Conservation (phyloP, 1,284 basidiomycete genomes). For the Boletellus deceptivus region DNA sequence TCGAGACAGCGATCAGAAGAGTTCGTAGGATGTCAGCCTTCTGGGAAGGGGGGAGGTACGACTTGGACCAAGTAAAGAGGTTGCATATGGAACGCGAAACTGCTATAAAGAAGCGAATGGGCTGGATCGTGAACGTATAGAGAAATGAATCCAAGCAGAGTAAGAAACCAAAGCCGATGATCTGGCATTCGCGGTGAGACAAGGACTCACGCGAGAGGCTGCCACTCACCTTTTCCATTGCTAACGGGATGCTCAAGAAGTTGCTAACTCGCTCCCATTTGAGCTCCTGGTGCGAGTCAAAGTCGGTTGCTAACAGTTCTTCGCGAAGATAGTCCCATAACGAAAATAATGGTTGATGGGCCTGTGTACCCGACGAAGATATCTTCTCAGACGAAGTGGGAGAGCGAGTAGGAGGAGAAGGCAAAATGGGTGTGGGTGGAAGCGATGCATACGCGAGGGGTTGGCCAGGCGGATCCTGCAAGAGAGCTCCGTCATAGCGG, state of each 20-base stretch:
- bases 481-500: conserved; percentile 11
- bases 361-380: conserved; percentile 6
- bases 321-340: conserved; percentile 92
- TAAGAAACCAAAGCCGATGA: conserved; percentile 89
- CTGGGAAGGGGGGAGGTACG: conserved; percentile 76
- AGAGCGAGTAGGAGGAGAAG: conserved; percentile 42
- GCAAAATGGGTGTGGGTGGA: conserved; percentile 63
- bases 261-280: conserved; percentile 99
- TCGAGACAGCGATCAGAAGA: conserved; percentile 74
- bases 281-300: conserved; percentile 89
- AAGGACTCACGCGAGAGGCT: background rate
- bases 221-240: conserved; percentile 82
- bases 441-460: conserved; percentile 61
- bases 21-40: conserved; percentile 89
- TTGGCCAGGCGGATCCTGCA: conserved; percentile 13
- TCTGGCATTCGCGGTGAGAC: conserved; percentile 46
- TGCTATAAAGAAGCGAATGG: conserved; percentile 82
- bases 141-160: conserved; percentile 97
- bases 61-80: conserved; percentile 47
- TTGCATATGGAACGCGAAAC: conserved; percentile 57
- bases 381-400: conserved; percentile 15
- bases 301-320: conserved; percentile 85
- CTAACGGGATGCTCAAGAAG: conserved; percentile 90
- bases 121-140: conserved; percentile 97
- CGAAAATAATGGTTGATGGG: conserved; percentile 57